Conservation (phyloP, 2,329 filamentous ascomycete genomes). For the Stromatinia cepivora region DNA sequence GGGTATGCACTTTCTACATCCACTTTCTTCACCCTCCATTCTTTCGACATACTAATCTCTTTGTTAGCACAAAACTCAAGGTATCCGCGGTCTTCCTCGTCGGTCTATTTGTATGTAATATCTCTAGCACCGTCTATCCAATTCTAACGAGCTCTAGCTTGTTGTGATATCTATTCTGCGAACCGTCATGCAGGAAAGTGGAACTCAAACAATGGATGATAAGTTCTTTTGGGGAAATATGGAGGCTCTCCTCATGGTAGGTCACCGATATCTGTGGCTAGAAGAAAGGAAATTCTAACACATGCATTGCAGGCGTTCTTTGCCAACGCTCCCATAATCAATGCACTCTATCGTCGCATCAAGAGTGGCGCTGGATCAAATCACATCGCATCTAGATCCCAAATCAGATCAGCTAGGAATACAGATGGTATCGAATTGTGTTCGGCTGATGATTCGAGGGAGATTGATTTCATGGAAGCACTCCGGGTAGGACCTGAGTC, state of each 20-base stretch:
- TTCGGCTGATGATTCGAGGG: conserved; percentile 8
- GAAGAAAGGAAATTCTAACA: neutral
- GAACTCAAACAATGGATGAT: neutral
- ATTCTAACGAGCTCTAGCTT: conserved; percentile 20
- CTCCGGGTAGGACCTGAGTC: neutral
- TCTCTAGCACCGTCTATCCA: neutral
- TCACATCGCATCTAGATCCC: neutral
- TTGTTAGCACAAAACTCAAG: conserved; percentile 25
- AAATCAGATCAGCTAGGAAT: neutral
- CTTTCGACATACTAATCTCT: neutral
- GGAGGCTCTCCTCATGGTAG: conserved; percentile 33
- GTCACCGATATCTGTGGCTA: neutral
- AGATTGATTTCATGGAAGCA: conserved; percentile 14
- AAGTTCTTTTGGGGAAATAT: conserved; percentile 22
- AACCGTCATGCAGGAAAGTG: neutral
- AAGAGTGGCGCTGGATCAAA: conserved; percentile 7
- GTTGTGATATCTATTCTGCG: conserved; percentile 25
- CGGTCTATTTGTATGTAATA: conserved; percentile 29
- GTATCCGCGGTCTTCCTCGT: conserved; percentile 26
- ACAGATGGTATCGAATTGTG: neutral
- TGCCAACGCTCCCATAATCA: conserved; percentile 34
- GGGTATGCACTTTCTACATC: conserved; percentile 15
- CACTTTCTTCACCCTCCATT: too few relatives aligned
- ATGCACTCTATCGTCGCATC: conserved; percentile 30
- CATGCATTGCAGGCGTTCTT: conserved; percentile 27